Base-by-base conservation (phyloP, 371 early-diverging fungal genomes). In the Zychaea mexicana region DNA sequence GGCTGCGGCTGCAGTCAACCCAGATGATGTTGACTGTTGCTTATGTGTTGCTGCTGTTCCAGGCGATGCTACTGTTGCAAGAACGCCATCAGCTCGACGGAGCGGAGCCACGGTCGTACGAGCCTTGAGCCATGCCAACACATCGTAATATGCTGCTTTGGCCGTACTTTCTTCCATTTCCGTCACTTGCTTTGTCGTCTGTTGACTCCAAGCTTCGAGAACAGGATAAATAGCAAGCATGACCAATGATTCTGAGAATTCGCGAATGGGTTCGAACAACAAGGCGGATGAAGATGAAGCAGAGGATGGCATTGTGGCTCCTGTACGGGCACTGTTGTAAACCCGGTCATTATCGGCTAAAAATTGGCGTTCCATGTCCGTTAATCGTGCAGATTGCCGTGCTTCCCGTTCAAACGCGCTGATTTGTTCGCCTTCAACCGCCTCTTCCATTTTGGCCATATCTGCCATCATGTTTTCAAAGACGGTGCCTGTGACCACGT, bases 211-310 rank as follows among this genome's bases (percentile, higher is more conserved):
- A 78, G 42, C 52, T 54, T 9, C 65, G 67, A 81, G n/a, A 1
- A 71, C 69, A 4, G 81, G 78, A 38, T 71, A 65, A 30, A 74
- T 38, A 9, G 74, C 45, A 2, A 74, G 46, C 32, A 68, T 46
- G 2, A 78, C 73, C 2, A 81, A 15, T 4, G 65, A 33, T 13
- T 72, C 60, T 1, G 66, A 45, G 24, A 74, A 64, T 9, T 67
- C 57, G 15, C 66, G 67, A 15, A 79, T 66, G 3, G 61, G 19
- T 21, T 69, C 70, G 10, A 73, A 66, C 15, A 79, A 55, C 0
- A 60, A 22, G 8, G 33, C 12, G 32, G 42, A 26, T 21, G 60
- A 3, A 8, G 45, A 30, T 3, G 60, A 24, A 5, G 22, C 9
- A 33, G 31, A 22, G 19, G 27, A 46, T 52, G 15, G 46, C 19